A percentile compares a stretch with the other conserved stretches of the same genome.
Conservation (phyloP, 352 stramenopile genomes). For the Halophytophthora batemanensis region DNA sequence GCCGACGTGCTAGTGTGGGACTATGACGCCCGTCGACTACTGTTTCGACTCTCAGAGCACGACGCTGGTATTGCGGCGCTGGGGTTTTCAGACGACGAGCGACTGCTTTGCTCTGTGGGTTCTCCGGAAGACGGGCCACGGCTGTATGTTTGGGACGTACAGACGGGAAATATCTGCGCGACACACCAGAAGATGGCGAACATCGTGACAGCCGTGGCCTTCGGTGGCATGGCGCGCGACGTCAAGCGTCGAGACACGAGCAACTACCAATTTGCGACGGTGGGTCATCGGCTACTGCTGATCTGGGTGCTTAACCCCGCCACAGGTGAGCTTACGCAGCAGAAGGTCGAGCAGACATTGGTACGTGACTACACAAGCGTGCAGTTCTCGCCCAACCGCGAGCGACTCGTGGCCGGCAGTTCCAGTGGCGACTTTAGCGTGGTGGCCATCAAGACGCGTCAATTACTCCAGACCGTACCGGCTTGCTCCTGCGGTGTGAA, state of each 20-base stretch:
- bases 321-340: constrained; percentile 63
- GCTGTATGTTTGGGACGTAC: constrained; percentile 90
- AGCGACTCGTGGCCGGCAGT: constrained; percentile 81
- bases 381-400: constrained; percentile 73
- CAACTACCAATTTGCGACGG: constrained; percentile 89
- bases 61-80: constrained; percentile 86
- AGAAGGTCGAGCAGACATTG: constrained; percentile 75
- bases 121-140: constrained; percentile 68
- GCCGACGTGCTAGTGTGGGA: constrained; percentile 92
- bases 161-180: constrained; percentile 85
- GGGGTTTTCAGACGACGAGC: constrained; percentile 90
- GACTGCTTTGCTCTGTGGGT: constrained; percentile 81
- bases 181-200: constrained; percentile 70
- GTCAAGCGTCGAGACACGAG: constrained; percentile 88
- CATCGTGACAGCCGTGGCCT: constrained; percentile 61
- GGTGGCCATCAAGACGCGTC: constrained; percentile 69
- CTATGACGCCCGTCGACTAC: constrained; percentile 52
- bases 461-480: constrained; percentile 63
- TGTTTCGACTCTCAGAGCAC: constrained; percentile 89
- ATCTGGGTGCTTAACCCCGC: constrained; percentile 89
- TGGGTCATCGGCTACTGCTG: constrained; percentile 55
- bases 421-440: constrained; percentile 88
- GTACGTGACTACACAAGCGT: constrained; percentile 84
- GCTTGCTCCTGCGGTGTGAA: constrained; percentile 82
- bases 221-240: constrained; percentile 85